Evolutionary conservation across 225 moss, liverwort and hornwort species (phyloP).

Genomic region (Asterella californica): DNA sequence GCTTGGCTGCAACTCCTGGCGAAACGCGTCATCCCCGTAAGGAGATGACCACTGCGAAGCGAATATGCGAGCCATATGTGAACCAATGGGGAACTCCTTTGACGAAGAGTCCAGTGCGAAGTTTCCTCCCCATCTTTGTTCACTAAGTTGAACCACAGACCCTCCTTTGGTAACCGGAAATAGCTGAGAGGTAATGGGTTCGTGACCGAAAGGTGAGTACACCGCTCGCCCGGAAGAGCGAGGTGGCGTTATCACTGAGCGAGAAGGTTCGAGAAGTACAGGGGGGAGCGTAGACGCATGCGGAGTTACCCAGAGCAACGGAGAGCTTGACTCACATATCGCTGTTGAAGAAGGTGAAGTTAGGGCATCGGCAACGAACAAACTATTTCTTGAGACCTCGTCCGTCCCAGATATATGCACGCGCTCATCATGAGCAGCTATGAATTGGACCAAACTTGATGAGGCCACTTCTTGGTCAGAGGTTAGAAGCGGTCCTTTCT

Average conservation of each 20-base stretch:
- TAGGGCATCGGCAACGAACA: slow-evolving; percentile 3
- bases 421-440: background rate
- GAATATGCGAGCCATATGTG: slow-evolving; percentile 11
- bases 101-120: background rate
- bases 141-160: background rate
- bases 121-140: slow-evolving; percentile 11
- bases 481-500: background rate
- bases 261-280: background rate
- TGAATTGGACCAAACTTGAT: background rate
- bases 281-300: background rate
- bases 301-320: background rate
- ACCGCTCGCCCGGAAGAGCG: slow-evolving; percentile 11
- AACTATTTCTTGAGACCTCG: background rate
- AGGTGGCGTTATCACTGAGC: slow-evolving; percentile 16
- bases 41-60: slow-evolving; percentile 9
- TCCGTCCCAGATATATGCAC: background rate
- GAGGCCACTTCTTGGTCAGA: background rate
- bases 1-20: background rate
- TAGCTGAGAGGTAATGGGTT: slow-evolving; percentile 19
- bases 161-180: slow-evolving; percentile 10
- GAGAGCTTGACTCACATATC: background rate
- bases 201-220: slow-evolving; percentile 12
- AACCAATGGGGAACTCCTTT: background rate
- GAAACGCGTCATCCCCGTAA: background rate
- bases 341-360: background rate